Percentiles rank a stretch among this genome's conserved stretches.
Conservation (phyloP, 768 basidiomycete species). For the Crassisporium funariophilum region DNA sequence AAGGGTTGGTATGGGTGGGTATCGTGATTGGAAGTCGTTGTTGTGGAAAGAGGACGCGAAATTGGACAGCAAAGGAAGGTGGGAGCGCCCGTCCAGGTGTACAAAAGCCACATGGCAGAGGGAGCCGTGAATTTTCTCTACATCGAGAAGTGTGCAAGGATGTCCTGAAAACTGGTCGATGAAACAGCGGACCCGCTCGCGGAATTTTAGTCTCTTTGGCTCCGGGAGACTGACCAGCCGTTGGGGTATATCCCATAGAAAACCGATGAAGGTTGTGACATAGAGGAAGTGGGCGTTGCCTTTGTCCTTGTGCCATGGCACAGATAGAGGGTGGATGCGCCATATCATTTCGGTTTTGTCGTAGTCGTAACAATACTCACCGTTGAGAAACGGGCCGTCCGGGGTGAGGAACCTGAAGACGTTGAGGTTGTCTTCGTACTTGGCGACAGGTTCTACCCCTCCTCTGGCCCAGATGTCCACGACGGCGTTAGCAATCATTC, state of each 20-base stretch:
- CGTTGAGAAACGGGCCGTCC: slow-evolving; percentile 1
- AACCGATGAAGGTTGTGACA: slow-evolving; percentile 29
- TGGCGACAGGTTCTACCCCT: slow-evolving; percentile 14
- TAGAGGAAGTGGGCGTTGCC: slow-evolving; percentile 20
- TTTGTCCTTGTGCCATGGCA: slow-evolving; percentile 31
- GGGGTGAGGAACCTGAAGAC: slow-evolving; percentile 19
- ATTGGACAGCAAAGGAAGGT: slow-evolving; percentile 22
- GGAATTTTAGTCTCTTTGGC: slow-evolving; percentile 28
- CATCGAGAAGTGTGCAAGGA: slow-evolving; percentile 14
- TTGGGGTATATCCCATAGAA: slow-evolving; percentile 29
- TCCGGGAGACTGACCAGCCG: slow-evolving; percentile 29
- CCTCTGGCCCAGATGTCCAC: slow-evolving; percentile 27
- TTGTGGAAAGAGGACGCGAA: slow-evolving; percentile 20
- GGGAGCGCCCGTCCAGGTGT: slow-evolving; percentile 16
- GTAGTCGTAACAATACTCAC: slow-evolving; percentile 17
- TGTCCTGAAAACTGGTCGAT: slow-evolving; percentile 1
- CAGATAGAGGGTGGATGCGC: slow-evolving; percentile 15
- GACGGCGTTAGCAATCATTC: slow-evolving; percentile 26
- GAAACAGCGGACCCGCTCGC: slow-evolving; percentile 12
- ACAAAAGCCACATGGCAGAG: slow-evolving; percentile 34
- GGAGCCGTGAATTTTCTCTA: slow-evolving; percentile 28
- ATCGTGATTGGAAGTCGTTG: slow-evolving; percentile 6
- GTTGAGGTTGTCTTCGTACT: slow-evolving; percentile 25
- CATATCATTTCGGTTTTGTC: slow-evolving; percentile 11
- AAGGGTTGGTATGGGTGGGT: slow-evolving; percentile 16